These are phyloP conservation scores for Nakazawaea molendinolei DNA, from an alignment of 805 yeast species.

Conservation along the genomic window DNA sequence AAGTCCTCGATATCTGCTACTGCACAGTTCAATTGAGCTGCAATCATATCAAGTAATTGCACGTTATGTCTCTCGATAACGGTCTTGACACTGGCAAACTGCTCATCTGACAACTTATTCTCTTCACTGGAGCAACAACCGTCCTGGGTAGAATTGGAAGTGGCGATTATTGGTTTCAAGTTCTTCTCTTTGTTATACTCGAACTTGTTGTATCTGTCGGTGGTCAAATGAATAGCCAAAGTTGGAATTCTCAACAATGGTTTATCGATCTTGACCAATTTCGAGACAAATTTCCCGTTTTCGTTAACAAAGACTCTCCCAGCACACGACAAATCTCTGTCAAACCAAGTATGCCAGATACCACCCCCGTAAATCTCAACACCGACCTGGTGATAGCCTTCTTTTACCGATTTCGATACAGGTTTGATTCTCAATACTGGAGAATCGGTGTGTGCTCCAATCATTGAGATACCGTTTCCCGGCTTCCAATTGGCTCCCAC, in stretches of 20 bases:
- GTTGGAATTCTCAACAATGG: conserved; percentile 92
- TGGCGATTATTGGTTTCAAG: conserved; percentile 79
- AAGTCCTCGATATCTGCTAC: conserved; percentile 74
- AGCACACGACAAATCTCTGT: conserved; percentile 84
- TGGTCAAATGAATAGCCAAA: conserved; percentile 83
- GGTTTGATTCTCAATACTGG: conserved; percentile 90
- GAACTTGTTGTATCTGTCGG: conserved; percentile 69
- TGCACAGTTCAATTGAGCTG: conserved; percentile 50
- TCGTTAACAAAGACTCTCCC: conserved; percentile 78
- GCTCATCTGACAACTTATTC: conserved; percentile 39
- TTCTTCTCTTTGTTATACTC: conserved; percentile 89
- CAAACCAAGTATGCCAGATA: conserved; percentile 96
- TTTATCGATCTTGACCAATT: conserved; percentile 69
- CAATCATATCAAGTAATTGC: conserved; percentile 62
- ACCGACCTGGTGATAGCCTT: conserved; percentile 84
- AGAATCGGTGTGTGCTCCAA: conserved; percentile 96
- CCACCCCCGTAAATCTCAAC: conserved; percentile 96
- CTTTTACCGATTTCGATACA: conserved; percentile 56
- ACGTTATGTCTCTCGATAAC: conserved; percentile 72
- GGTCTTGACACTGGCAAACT: conserved; percentile 57
- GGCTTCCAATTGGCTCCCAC: conserved; percentile 68
- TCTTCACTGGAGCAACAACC: conserved; percentile 46
- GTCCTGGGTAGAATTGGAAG: conserved; percentile 25
- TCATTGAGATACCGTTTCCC: conserved; percentile 80
- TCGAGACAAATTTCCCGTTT: conserved; percentile 48